Evolutionary conservation across 2,329 filamentous ascomycete species (phyloP).

Genomic region (Cordyceps cateniannulata): DNA sequence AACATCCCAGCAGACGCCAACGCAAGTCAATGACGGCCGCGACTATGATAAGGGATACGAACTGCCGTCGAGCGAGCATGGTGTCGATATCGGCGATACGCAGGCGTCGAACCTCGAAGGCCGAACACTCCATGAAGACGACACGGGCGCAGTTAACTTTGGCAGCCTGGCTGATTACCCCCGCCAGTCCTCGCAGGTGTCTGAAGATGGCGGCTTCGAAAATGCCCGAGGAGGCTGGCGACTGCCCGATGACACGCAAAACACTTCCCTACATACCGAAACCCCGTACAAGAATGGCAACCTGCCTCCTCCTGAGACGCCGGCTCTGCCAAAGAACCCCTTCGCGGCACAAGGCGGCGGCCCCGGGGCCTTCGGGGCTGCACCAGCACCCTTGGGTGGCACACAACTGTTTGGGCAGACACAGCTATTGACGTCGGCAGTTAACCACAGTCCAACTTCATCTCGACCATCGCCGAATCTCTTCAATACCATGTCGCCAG

Average conservation of each 20-base stretch:
- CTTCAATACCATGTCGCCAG: constrained; percentile 41
- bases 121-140: constrained; percentile 37
- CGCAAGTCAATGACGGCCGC: constrained; percentile 49
- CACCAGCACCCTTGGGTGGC: constrained; percentile 30
- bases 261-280: constrained; percentile 22
- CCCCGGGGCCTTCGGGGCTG: constrained; percentile 24
- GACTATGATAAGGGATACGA: constrained; percentile 44
- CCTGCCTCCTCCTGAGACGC: constrained; percentile 39
- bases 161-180: constrained; percentile 29
- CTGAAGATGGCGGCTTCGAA: constrained; percentile 34
- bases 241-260: constrained; percentile 25
- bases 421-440: constrained; percentile 44
- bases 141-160: constrained; percentile 45
- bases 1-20: constrained; percentile 46
- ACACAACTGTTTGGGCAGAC: constrained; percentile 51
- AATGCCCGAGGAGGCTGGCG: constrained; percentile 35
- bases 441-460: constrained; percentile 49
- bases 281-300: constrained; percentile 26
- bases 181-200: constrained; percentile 34
- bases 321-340: constrained; percentile 41
- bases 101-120: constrained; percentile 25
- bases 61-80: constrained; percentile 23
- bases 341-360: constrained; percentile 24
- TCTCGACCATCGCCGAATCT: constrained; percentile 49
- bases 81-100: constrained; percentile 17